Evolutionary conservation across 176 grass and related monocot species (phyloP).

Genomic region (Lolium multiflorum): DNA sequence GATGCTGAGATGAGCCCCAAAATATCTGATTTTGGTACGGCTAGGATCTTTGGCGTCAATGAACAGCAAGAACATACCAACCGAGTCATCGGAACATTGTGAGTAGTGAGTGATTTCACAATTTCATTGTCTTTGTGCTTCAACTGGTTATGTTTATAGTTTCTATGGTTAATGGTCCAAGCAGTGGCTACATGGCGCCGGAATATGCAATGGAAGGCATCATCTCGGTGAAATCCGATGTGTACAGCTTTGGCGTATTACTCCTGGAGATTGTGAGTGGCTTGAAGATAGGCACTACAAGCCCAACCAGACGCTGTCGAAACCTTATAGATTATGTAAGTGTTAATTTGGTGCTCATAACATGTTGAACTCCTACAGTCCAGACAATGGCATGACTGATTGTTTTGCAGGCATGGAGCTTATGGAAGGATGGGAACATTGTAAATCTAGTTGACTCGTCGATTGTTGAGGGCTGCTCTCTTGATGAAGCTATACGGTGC

Average conservation of each 20-base stretch:
- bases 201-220: conserved; percentile 58
- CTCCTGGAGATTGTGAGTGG: conserved; percentile 60
- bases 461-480: conserved; percentile 6
- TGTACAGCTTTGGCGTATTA: conserved; percentile 48
- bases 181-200: conserved; percentile 59
- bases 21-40: conserved; percentile 56
- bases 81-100: conserved; percentile 60
- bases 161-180: not conserved
- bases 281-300: conserved; percentile 20
- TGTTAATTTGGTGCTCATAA: not conserved
- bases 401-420: conserved; percentile 46
- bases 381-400: not conserved
- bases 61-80: conserved; percentile 46
- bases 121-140: not conserved
- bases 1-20: conserved; percentile 59
- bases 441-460: conserved; percentile 18
- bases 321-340: conserved; percentile 52
- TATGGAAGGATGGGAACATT: conserved; percentile 48
- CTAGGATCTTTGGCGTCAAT: conserved; percentile 43
- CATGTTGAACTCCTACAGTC: not conserved
- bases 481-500: conserved; percentile 27
- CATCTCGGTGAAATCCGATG: conserved; percentile 52
- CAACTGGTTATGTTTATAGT: not conserved
- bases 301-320: not conserved
- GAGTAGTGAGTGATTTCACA: not conserved